Conservation (phyloP, 495 filamentous ascomycete genomes). For the Apiosordaria backusii region DNA sequence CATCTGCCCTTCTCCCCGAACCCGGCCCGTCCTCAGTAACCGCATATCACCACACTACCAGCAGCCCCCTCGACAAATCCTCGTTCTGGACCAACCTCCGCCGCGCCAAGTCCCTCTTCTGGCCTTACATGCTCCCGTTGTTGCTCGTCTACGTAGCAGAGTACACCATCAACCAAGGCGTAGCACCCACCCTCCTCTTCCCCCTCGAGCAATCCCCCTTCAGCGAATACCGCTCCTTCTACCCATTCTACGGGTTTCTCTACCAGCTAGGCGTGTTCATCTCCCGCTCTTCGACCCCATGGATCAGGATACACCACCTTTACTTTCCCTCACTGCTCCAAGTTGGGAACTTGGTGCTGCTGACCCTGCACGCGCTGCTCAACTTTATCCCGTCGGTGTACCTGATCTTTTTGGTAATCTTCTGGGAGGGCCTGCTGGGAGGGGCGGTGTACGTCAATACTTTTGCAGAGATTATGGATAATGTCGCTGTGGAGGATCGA, state of each 20-base stretch:
- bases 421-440: constrained; percentile 92
- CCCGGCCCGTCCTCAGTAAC: background rate
- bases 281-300: constrained; percentile 84
- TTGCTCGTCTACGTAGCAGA: constrained; percentile 91
- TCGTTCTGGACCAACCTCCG: constrained; percentile 47
- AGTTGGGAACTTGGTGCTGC: constrained; percentile 66
- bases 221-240: constrained; percentile 76
- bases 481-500: constrained; percentile 67
- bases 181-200: constrained; percentile 85
- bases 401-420: constrained; percentile 75
- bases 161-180: constrained; percentile 94
- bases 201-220: constrained; percentile 74
- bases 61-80: background rate
- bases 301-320: constrained; percentile 73
- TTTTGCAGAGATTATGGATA: constrained; percentile 86
- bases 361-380: constrained; percentile 72
- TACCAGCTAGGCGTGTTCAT: constrained; percentile 95
- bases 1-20: background rate
- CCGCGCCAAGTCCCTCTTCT: constrained; percentile 43
- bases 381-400: constrained; percentile 80
- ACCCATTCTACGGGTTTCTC: constrained; percentile 82
- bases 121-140: constrained; percentile 78
- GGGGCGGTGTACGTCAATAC: constrained; percentile 93
- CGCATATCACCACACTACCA: background rate
- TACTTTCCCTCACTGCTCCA: constrained; percentile 86